A percentile compares a stretch with the other conserved stretches of the same genome.
Conservation (phyloP, 2,329 filamentous ascomycete species). For the Lizonia empirigonia region DNA sequence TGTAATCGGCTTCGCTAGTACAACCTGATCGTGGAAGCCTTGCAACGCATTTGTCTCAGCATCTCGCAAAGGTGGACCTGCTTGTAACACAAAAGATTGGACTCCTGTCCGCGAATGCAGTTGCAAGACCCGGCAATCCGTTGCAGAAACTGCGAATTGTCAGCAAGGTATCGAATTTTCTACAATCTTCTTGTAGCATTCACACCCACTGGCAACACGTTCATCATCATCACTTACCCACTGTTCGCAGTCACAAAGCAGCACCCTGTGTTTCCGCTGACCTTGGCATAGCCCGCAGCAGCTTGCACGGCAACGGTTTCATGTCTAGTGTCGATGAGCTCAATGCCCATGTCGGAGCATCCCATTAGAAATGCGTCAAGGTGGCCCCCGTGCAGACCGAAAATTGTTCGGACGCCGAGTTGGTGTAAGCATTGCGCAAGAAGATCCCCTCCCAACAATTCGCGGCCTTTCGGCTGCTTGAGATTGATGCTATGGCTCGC, state of each 20-base stretch:
- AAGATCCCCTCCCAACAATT: conserved; percentile 54
- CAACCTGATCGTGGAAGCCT: conserved; percentile 55
- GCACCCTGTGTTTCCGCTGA: conserved; percentile 53
- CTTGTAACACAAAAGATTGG: conserved; percentile 55
- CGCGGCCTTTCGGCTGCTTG: conserved; percentile 44
- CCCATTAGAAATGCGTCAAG: conserved; percentile 57
- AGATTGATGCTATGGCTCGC: conserved; percentile 25
- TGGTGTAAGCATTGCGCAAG: conserved; percentile 53
- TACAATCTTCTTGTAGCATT: too few species aligned
- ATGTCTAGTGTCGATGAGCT: conserved; percentile 54
- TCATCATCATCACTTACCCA: conserved; percentile 49
- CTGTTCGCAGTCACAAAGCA: conserved; percentile 58
- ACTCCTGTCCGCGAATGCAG: conserved; percentile 53
- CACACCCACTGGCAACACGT: too few species aligned
- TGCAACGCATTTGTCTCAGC: conserved; percentile 56
- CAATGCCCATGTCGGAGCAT: conserved; percentile 49
- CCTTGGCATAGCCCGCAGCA: conserved; percentile 54
- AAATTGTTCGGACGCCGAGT: conserved; percentile 52
- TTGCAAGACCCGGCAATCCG: conserved; percentile 53
- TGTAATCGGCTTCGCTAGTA: conserved; percentile 52
- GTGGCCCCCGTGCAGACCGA: conserved; percentile 57
- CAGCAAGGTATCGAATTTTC: too few species aligned
- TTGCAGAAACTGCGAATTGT: conserved; percentile 50
- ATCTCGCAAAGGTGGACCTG: conserved; percentile 52
- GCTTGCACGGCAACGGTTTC: conserved; percentile 57